These are phyloP conservation scores for Asterionellopsis glacialis DNA, from an alignment of 108 stramenopile species.

Conservation along the genomic window DNA sequence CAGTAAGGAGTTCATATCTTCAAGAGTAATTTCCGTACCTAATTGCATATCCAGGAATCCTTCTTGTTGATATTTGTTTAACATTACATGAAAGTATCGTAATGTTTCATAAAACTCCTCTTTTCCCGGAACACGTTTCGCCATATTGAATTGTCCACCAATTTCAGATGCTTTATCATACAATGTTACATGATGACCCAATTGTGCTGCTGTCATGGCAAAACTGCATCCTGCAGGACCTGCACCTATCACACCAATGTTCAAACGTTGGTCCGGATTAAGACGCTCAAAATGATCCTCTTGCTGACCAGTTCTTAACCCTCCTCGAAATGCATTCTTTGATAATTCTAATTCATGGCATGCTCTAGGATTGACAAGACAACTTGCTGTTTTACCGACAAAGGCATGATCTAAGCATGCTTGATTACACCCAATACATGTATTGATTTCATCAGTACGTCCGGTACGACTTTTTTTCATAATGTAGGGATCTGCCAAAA, in stretches of 20 bases:
- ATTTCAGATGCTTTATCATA: constrained; percentile 81
- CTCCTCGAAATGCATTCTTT: constrained; percentile 20
- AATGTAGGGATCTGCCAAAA: constrained; percentile 95
- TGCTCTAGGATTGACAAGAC: constrained; percentile 94
- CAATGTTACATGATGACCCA: constrained; percentile 88
- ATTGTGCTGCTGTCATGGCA: constrained; percentile 72
- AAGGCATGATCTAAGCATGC: constrained; percentile 99
- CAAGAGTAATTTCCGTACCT: constrained; percentile 37
- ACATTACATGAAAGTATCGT: constrained; percentile 75
- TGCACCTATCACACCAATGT: constrained; percentile 93
- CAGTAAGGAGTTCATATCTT: constrained; percentile 45
- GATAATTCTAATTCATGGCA: constrained; percentile 89
- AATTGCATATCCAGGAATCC: constrained; percentile 15
- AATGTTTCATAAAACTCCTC: constrained; percentile 98
- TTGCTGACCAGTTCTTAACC: constrained; percentile 8
- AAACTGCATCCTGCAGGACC: constrained; percentile 96
- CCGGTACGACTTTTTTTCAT: constrained; percentile 81
- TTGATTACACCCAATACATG: constrained; percentile 99
- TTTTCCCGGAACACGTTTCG: constrained; percentile 95
- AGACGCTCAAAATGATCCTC: constrained; percentile 14
- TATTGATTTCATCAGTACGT: constrained; percentile 85
- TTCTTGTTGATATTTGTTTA: constrained; percentile 33
- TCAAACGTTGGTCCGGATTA: constrained; percentile 34
- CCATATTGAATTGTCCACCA: constrained; percentile 97
- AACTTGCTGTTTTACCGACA: constrained; percentile 90